Percentiles rank a stretch among this genome's conserved stretches.
Evolutionary conservation across 2,329 filamentous ascomycete genomes (phyloP).

Genomic region (Alternaria ethzedia): DNA sequence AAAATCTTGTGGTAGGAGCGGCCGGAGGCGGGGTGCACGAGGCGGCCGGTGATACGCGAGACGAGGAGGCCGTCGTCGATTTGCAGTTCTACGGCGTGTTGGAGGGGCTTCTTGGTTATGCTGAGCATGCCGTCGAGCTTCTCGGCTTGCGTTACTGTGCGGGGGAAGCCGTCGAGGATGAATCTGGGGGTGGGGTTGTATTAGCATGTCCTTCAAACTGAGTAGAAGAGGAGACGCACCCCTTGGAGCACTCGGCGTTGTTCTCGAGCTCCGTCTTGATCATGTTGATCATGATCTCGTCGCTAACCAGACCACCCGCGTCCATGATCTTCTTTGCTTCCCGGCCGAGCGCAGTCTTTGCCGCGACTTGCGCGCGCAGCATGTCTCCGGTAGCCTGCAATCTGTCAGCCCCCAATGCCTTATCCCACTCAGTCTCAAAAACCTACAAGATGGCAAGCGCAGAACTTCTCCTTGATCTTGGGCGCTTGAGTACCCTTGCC

Average conservation of each 20-base stretch:
- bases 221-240: slow-evolving; percentile 61
- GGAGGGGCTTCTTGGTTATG: slow-evolving; percentile 79
- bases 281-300: slow-evolving; percentile 99
- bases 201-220: slow-evolving; percentile 2
- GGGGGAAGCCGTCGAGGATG: slow-evolving; percentile 98
- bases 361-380: slow-evolving; percentile 96
- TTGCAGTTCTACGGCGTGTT: slow-evolving; percentile 95
- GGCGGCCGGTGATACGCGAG: slow-evolving; percentile 92
- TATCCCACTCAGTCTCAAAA: background rate
- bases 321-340: slow-evolving; percentile 99
- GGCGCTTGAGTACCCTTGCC: slow-evolving; percentile 99
- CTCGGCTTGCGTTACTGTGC: slow-evolving; percentile 93
- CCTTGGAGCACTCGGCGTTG: slow-evolving; percentile 95
- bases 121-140: slow-evolving; percentile 91
- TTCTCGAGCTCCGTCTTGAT: slow-evolving; percentile 95
- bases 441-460: slow-evolving; percentile 92
- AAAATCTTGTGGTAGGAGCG: slow-evolving; percentile 98
- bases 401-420: slow-evolving; percentile 24
- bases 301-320: slow-evolving; percentile 93
- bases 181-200: slow-evolving; percentile 65
- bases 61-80: slow-evolving; percentile 95
- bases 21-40: slow-evolving; percentile 94
- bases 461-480: slow-evolving; percentile 97
- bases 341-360: slow-evolving; percentile 91
- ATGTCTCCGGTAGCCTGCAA: slow-evolving; percentile 94